A percentile compares a stretch with the other conserved stretches of the same genome.
Conservation (phyloP, 2,329 filamentous ascomycete species). For the Kalmusia sp. region DNA sequence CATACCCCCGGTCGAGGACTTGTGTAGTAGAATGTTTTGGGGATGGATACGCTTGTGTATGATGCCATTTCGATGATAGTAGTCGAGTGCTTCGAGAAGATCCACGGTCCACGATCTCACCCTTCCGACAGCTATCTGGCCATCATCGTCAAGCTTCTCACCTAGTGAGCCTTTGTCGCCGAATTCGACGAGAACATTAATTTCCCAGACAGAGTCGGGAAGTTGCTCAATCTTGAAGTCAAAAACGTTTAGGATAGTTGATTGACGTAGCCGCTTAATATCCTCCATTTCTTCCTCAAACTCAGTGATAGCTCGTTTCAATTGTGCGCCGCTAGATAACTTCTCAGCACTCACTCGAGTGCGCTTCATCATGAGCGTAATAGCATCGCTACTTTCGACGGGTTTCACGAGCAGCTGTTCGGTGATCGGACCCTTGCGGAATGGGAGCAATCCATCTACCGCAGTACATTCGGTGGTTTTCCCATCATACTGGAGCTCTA, state of each 20-base stretch:
- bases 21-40: conserved; percentile 79
- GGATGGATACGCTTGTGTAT: conserved; percentile 84
- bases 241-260: conserved; percentile 78
- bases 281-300: conserved; percentile 79
- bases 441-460: conserved; percentile 70
- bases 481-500: conserved; percentile 67
- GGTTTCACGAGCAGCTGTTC: conserved; percentile 77
- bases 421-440: conserved; percentile 71
- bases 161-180: conserved; percentile 83
- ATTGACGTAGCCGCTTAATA: conserved; percentile 76
- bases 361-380: conserved; percentile 69
- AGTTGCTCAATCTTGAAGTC: conserved; percentile 74
- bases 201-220: conserved; percentile 68
- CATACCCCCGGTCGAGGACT: conserved; percentile 69
- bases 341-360: conserved; percentile 49
- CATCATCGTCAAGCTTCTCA: conserved; percentile 81
- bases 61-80: conserved; percentile 83
- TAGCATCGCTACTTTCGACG: conserved; percentile 56
- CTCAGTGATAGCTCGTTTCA: conserved; percentile 77
- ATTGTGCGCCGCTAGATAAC: conserved; percentile 69
- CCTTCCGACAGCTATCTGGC: conserved; percentile 74
- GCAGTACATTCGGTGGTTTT: conserved; percentile 72
- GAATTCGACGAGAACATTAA: conserved; percentile 77
- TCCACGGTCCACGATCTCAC: conserved; percentile 91
- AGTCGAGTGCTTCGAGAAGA: conserved; percentile 85